Conservation (phyloP, 257 asterid genomes). For the Haberlea rhodopensis region DNA sequence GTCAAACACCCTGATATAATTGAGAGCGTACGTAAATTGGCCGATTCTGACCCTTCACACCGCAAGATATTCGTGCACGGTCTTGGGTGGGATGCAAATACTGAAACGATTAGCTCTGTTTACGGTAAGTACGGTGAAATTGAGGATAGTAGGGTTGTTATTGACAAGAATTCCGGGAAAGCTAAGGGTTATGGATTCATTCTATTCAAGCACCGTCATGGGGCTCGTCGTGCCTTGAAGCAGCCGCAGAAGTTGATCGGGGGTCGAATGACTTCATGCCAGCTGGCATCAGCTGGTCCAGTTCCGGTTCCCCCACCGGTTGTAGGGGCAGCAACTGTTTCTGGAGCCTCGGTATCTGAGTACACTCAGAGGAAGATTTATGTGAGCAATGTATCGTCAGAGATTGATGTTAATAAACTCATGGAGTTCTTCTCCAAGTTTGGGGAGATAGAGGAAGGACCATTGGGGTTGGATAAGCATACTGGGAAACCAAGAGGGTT, state of each 20-base stretch:
- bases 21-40: conserved; percentile 54
- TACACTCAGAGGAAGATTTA: conserved; percentile 88
- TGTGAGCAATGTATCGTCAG: conserved; percentile 85
- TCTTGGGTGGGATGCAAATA: conserved; percentile 86
- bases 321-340: conserved; percentile 24
- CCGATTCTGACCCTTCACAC: conserved; percentile 90
- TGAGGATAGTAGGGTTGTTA: conserved; percentile 91
- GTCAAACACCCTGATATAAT: conserved; percentile 57
- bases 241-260: conserved; percentile 92
- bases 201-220: conserved; percentile 64
- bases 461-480: conserved; percentile 81
- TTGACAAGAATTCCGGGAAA: conserved; percentile 76
- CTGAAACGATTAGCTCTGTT: conserved; percentile 61
- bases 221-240: conserved; percentile 67
- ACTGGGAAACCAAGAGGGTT: conserved; percentile 90
- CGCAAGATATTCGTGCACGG: conserved; percentile 93
- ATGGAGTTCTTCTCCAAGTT: conserved; percentile 65
- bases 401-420: conserved; percentile 65
- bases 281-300: conserved; percentile 92
- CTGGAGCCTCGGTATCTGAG: conserved; percentile 53
- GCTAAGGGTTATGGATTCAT: conserved; percentile 89
- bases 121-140: conserved; percentile 80
- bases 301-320: conserved; percentile 64
- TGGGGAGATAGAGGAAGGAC: conserved; percentile 98
- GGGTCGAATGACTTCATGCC: conserved; percentile 83